Conservation (phyloP, 495 filamentous ascomycete species). For the Viridothelium virens region DNA sequence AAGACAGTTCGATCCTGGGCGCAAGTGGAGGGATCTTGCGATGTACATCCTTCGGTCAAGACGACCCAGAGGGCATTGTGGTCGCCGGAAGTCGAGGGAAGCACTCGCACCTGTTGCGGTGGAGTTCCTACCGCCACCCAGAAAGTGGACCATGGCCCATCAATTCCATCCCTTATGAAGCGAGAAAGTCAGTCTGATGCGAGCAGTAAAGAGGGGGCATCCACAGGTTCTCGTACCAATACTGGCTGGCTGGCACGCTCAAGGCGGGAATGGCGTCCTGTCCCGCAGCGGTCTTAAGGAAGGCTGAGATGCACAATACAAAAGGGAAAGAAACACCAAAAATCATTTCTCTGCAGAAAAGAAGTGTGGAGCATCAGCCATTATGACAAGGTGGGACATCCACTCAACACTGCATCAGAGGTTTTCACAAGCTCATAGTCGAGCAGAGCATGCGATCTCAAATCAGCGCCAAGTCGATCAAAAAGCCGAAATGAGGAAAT, state of each 20-base stretch:
- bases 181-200: neutral
- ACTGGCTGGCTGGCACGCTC: constrained; percentile 23
- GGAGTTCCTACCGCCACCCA: constrained; percentile 34
- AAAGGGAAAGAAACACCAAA: neutral
- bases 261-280: constrained; percentile 8
- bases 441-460: neutral
- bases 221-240: constrained; percentile 23
- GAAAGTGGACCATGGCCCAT: constrained; percentile 38
- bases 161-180: constrained; percentile 1
- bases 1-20: constrained; percentile 28
- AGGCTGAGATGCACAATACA: neutral
- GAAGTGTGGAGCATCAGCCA: neutral
- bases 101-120: constrained; percentile 26
- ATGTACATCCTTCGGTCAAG: constrained; percentile 32
- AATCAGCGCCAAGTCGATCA: neutral
- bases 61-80: constrained; percentile 29
- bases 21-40: constrained; percentile 27
- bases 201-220: neutral
- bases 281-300: neutral
- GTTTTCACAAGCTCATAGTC: neutral
- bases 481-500: no score
- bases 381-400: neutral
- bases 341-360: neutral
- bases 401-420: neutral
- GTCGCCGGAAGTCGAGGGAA: constrained; percentile 21